phyloP scores from a whole-genome alignment of 2,329 filamentous ascomycete genomes.

The Aspergillus proliferans region DNA sequence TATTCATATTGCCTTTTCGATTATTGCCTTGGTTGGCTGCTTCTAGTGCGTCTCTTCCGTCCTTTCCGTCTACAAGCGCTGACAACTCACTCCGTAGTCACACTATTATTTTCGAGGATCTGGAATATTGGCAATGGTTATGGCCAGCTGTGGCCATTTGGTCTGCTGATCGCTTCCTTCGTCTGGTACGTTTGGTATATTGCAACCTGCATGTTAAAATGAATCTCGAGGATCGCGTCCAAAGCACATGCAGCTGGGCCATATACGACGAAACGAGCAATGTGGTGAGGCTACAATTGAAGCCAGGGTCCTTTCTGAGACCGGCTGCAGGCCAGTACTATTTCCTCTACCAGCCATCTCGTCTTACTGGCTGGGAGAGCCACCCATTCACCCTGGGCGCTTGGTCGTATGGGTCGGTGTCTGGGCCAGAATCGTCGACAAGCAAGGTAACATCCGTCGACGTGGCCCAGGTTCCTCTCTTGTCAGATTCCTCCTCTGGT shows the following conservation, averaged over 20 bases:
- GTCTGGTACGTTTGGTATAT: constrained; percentile 37
- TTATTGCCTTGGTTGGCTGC: constrained; percentile 40
- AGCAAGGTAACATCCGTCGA: constrained; percentile 7
- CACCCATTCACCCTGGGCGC: constrained; percentile 46
- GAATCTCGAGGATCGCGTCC: constrained; percentile 11
- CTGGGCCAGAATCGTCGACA: neutral
- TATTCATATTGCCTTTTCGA: constrained; percentile 34
- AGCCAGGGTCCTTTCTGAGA: constrained; percentile 27
- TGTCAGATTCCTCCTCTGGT: constrained; percentile 11
- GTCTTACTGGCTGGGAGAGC: constrained; percentile 43
- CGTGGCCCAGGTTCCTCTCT: constrained; percentile 20
- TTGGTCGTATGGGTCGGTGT: constrained; percentile 17
- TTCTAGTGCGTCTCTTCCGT: constrained; percentile 36
- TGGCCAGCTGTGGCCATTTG: constrained; percentile 47
- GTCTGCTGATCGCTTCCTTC: constrained; percentile 42
- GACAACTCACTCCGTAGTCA: constrained; percentile 29
- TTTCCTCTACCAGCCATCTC: constrained; percentile 44
- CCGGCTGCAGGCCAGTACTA: constrained; percentile 46
- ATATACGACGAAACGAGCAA: constrained; percentile 41
- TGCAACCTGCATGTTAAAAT: constrained; percentile 38
- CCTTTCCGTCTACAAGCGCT: neutral
- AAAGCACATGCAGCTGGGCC: constrained; percentile 32
- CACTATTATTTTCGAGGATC: constrained; percentile 41
- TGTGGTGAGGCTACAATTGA: constrained; percentile 44
- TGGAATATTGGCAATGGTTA: constrained; percentile 46